Percentiles rank a stretch among this genome's conserved stretches.
These are phyloP conservation scores for Hydnomerulius pinastri DNA, from an alignment of 768 basidiomycete genomes.

Conservation along the genomic window DNA sequence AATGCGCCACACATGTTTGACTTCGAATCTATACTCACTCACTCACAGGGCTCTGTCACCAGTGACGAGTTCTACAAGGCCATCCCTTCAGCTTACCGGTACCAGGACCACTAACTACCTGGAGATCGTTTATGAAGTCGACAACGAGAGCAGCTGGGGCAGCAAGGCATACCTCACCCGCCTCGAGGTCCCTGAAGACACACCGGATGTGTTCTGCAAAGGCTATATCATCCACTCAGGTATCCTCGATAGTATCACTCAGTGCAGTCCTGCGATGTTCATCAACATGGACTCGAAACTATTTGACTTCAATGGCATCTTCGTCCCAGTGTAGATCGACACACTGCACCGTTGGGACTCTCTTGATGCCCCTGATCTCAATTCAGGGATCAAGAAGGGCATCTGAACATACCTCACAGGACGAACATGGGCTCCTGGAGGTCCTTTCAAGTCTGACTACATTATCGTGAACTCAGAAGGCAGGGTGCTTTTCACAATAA, in stretches of 20 bases:
- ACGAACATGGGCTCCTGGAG: slow-evolving; percentile 15
- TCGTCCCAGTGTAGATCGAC: slow-evolving; percentile 19
- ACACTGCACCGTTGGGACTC: slow-evolving; percentile 16
- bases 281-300: too few species aligned
- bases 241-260: slow-evolving; percentile 23
- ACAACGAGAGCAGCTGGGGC: slow-evolving; percentile 13
- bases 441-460: too few species aligned
- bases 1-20: slow-evolving; percentile 10
- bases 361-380: slow-evolving; percentile 10
- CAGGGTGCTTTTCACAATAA: slow-evolving; percentile 22
- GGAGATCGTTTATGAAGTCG: slow-evolving; percentile 12
- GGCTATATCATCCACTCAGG: slow-evolving; percentile 25
- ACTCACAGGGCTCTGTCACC: too few species aligned
- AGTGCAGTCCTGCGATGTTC: slow-evolving; percentile 17
- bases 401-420: slow-evolving; percentile 18
- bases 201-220: slow-evolving; percentile 17
- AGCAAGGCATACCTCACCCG: slow-evolving; percentile 15
- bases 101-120: slow-evolving; percentile 20
- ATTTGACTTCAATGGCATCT: slow-evolving; percentile 19
- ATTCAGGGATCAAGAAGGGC: slow-evolving; percentile 12
- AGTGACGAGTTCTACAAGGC: too few species aligned
- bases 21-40: slow-evolving; percentile 7
- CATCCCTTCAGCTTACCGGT: too few species aligned
- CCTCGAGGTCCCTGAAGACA: too few species aligned
- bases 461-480: slow-evolving; percentile 19